Evolutionary conservation across 2,329 filamentous ascomycete species (phyloP).

Genomic region (Knufia petricola): DNA sequence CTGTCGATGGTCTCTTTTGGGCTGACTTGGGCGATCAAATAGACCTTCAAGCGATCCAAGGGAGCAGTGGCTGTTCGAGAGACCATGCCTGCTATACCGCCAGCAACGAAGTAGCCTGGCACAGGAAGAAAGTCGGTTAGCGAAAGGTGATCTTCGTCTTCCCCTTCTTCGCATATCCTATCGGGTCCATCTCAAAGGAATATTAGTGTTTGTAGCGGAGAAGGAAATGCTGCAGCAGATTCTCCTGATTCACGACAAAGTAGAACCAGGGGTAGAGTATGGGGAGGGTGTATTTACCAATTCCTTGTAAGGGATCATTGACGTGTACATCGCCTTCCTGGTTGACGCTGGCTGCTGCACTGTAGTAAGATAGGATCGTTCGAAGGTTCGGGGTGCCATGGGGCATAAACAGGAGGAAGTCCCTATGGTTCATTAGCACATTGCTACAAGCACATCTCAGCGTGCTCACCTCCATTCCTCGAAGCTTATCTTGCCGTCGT

Average conservation of each 20-base stretch:
- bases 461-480: conserved; percentile 88
- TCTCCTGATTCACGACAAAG: neutral
- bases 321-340: conserved; percentile 89
- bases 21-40: conserved; percentile 83
- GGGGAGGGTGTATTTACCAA: conserved; percentile 64
- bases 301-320: conserved; percentile 80
- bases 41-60: conserved; percentile 93
- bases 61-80: conserved; percentile 93
- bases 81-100: conserved; percentile 86
- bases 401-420: conserved; percentile 86
- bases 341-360: conserved; percentile 77
- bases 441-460: neutral
- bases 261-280: conserved; percentile 2
- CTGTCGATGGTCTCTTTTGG: conserved; percentile 49
- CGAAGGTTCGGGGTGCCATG: conserved; percentile 61
- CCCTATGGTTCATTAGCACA: conserved; percentile 42
- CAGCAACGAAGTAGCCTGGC: conserved; percentile 96
- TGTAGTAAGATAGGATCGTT: conserved; percentile 83
- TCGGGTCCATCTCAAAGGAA: conserved; percentile 9
- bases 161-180: conserved; percentile 26
- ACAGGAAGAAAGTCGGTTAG: conserved; percentile 65
- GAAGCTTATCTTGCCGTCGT: conserved; percentile 78
- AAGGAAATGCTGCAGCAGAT: neutral
- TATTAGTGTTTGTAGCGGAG: conserved; percentile 10
- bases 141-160: conserved; percentile 39